Base-by-base conservation (phyloP, 371 early-diverging fungal species). In the Circinella minor region DNA sequence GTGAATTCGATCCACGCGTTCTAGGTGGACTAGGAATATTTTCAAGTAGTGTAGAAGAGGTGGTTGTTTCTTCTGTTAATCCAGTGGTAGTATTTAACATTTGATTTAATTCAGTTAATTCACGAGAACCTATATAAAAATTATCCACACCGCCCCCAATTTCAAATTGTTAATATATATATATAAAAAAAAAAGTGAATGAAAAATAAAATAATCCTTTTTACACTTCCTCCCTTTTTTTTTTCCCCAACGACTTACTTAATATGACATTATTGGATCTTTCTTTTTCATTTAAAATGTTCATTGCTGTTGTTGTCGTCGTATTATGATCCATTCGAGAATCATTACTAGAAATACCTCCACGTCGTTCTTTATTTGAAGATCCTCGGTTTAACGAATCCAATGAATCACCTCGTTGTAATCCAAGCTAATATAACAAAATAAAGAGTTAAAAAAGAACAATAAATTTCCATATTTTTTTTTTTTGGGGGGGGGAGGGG, bases 71-170 rank as follows among this genome's bases (percentile, higher is more conserved):
- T 10, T 60, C 43, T 36, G 54, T 46, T 37, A 55, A 37, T 63
- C 67, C 55, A 67, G 1, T 27, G 0, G 27, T 27, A 27, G 36
- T 49, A 55, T 68, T 75, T n/a, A 75, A 67, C 72, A 75, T 75
- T n/a, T 69, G 65, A 38, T 75, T 72, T 10, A 75, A 63, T n/a
- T 75, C 75, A 10, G 54, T 49, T 5, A 69, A 36, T 38, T 75
- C 75, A 36, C 69, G 47, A 18, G 69, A 55, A 60, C 66, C 73
- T 73, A 17, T 10, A 61, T 49, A 2, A 34, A 65, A n/a, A n/a
- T n/a, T n/a, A n/a, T n/a, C n/a, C n/a, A n/a, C n/a, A n/a, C n/a
- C n/a, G n/a, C n/a, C n/a, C 63, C 11, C 11, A 43, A 43, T 43
- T 43, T 6, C 6, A 9, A 39, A 43, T 43, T 43, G 6, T 43